A percentile compares a stretch with the other conserved stretches of the same genome.
Conservation (phyloP, 257 asterid genomes). For the Cinchona pubescens region DNA sequence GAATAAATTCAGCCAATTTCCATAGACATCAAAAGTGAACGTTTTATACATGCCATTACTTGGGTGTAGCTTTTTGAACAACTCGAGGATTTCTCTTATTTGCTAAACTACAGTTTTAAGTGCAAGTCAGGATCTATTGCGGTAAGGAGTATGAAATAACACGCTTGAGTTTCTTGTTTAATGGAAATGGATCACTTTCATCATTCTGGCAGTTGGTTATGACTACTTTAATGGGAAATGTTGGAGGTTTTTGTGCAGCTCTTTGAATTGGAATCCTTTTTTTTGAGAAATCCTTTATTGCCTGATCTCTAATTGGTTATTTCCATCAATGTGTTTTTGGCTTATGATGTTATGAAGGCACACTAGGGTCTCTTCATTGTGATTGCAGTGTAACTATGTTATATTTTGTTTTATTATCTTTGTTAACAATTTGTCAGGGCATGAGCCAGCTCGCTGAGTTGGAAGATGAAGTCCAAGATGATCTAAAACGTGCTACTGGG, state of each 20-base stretch:
- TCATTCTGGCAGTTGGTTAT: not conserved
- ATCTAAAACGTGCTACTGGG: slow-evolving; percentile 93
- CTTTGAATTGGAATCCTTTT: not conserved
- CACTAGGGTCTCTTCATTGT: not conserved
- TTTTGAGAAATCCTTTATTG: not conserved
- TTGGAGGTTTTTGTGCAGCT: not conserved
- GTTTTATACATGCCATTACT: not conserved
- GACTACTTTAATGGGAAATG: not conserved
- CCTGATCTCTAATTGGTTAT: not conserved
- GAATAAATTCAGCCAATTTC: not conserved
- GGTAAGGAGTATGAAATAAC: too few species aligned
- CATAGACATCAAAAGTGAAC: not conserved
- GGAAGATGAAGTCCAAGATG: slow-evolving; percentile 92
- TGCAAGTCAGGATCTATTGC: not conserved
- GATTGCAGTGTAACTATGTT: not conserved
- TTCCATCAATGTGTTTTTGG: too few species aligned
- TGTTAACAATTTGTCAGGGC: slow-evolving; percentile 47
- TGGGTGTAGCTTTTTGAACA: not conserved
- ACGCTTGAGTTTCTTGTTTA: not conserved
- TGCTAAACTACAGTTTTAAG: not conserved
- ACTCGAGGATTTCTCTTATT: not conserved
- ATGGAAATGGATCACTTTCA: not conserved
- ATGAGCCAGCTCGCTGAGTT: slow-evolving; percentile 96
- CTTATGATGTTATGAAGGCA: not conserved
- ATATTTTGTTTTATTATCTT: not conserved